Evolutionary conservation across 192 early-diverging fungal species (phyloP).

Genomic region (Entomortierella chlamydospora): DNA sequence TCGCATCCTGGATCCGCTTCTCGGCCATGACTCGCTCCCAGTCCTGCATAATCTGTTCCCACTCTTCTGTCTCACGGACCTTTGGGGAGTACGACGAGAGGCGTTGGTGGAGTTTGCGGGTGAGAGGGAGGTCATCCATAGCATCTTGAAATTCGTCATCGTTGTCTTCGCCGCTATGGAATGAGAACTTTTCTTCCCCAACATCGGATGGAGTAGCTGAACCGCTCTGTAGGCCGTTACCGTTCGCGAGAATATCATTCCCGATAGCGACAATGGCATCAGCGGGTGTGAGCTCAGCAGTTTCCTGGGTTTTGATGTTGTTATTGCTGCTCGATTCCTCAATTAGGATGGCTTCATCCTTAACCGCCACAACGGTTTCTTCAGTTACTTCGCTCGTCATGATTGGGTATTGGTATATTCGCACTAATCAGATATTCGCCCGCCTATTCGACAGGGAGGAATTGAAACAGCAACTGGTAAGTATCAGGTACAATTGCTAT

Average conservation of each 20-base stretch:
- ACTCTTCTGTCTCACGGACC: conserved; percentile 42
- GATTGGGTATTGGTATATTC: neutral
- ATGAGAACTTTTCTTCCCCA: conserved; percentile 33
- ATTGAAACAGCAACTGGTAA: too few species aligned
- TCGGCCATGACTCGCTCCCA: conserved; percentile 56
- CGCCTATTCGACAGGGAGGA: too few species aligned
- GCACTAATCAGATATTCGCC: too few species aligned
- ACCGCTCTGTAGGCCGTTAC: conserved; percentile 9
- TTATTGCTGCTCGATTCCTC: neutral
- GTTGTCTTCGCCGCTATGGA: conserved; percentile 27
- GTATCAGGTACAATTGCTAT: too few species aligned
- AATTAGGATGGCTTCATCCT: neutral
- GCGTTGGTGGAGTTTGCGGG: conserved; percentile 47
- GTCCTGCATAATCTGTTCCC: conserved; percentile 55
- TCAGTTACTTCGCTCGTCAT: conserved; percentile 5
- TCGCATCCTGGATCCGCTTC: conserved; percentile 53
- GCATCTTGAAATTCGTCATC: conserved; percentile 42
- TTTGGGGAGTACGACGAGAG: conserved; percentile 47
- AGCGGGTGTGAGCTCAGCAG: conserved; percentile 4
- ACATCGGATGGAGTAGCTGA: conserved; percentile 23
- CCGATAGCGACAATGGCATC: conserved; percentile 49
- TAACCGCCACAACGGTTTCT: neutral
- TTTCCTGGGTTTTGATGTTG: neutral
- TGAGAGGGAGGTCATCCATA: conserved; percentile 32
- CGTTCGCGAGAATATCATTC: conserved; percentile 39